These are phyloP conservation scores for Triticum dicoccoides DNA, from an alignment of 176 grass and related monocot species.

Conservation along the genomic window DNA sequence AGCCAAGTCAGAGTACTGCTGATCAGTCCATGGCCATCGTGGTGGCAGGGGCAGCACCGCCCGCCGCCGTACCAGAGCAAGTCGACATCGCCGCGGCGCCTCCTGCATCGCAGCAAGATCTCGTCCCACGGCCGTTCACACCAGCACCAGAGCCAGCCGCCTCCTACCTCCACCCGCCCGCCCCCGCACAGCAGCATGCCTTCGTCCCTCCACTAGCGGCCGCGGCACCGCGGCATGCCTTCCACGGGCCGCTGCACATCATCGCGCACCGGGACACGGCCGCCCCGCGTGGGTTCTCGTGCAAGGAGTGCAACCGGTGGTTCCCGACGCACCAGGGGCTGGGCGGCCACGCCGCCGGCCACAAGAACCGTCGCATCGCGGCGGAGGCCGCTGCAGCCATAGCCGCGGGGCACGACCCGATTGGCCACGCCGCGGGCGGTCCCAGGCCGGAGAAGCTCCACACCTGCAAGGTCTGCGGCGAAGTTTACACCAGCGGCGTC, in stretches of 20 bases:
- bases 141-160: background rate
- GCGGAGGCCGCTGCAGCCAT: background rate
- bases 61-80: background rate
- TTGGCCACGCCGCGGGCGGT: background rate
- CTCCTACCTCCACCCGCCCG: background rate
- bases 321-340: conserved; percentile 37
- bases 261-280: background rate
- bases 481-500: background rate
- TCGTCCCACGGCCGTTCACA: no score
- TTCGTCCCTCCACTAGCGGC: background rate
- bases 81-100: background rate
- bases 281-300: background rate
- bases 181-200: background rate
- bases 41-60: background rate
- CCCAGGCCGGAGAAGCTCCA: background rate
- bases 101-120: background rate
- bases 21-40: background rate
- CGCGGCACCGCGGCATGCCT: background rate
- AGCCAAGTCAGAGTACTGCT: background rate
- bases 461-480: conserved; percentile 7
- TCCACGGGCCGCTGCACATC: background rate
- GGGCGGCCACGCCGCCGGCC: conserved; percentile 39
- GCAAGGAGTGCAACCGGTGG: conserved; percentile 1
- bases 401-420: background rate
- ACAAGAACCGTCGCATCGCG: conserved; percentile 27